phyloP scores from a whole-genome alignment of 225 moss, liverwort and hornwort genomes.

The Physcomitrium patens region DNA sequence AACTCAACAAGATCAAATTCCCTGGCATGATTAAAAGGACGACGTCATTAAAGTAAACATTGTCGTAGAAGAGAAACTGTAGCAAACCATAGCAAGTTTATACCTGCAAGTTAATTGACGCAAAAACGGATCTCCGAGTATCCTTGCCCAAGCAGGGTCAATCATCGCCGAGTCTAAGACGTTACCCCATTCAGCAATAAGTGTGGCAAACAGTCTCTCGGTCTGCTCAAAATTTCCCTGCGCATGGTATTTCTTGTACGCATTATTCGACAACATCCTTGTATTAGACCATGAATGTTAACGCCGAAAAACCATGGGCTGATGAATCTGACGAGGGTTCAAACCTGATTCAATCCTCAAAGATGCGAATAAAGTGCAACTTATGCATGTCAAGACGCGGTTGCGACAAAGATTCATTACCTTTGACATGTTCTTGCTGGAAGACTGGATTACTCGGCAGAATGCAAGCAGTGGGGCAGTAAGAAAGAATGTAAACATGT shows the following conservation, averaged over 20 bases:
- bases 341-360: conserved; percentile 14
- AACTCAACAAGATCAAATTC: conserved; percentile 29
- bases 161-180: conserved; percentile 48
- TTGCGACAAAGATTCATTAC: conserved; percentile 45
- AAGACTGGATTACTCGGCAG: conserved; percentile 71
- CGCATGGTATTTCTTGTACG: conserved; percentile 20
- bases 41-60: conserved; percentile 6
- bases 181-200: conserved; percentile 64
- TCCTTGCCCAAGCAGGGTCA: conserved; percentile 55
- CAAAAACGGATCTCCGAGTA: conserved; percentile 64
- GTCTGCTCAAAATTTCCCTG: conserved; percentile 78
- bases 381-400: conserved; percentile 18
- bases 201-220: conserved; percentile 69
- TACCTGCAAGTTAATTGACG: conserved; percentile 67
- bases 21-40: conserved; percentile 9
- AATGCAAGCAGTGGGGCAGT: conserved; percentile 94
- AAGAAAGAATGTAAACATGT: conserved; percentile 89
- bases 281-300: conserved; percentile 21
- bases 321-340: conserved; percentile 14
- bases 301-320: conserved; percentile 15
- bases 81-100: neutral
- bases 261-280: conserved; percentile 16
- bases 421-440: conserved; percentile 65
- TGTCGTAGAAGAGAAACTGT: conserved; percentile 3
- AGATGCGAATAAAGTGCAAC: conserved; percentile 13